These are phyloP conservation scores for Ascomycota sp. DNA, from an alignment of 2,329 filamentous ascomycete species.

Conservation along the genomic window DNA sequence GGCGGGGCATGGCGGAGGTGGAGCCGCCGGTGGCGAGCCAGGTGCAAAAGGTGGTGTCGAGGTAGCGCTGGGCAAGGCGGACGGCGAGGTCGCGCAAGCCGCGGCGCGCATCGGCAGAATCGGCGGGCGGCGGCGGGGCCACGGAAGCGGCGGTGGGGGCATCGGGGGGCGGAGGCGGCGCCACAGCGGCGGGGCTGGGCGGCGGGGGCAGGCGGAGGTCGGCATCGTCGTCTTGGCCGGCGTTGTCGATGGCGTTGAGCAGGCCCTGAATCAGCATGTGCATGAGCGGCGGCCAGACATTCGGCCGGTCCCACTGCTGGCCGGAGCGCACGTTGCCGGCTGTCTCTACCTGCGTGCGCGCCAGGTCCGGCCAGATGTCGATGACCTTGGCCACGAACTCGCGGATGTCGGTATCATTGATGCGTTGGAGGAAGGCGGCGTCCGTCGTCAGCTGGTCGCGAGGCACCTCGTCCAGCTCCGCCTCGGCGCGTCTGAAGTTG, in stretches of 20 bases:
- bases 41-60: slow-evolving; percentile 49
- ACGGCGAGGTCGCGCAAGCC: slow-evolving; percentile 32
- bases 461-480: slow-evolving; percentile 36
- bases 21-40: slow-evolving; percentile 47
- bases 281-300: slow-evolving; percentile 48
- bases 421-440: slow-evolving; percentile 33
- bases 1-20: slow-evolving; percentile 28
- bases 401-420: slow-evolving; percentile 35
- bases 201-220: too few relatives aligned
- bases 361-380: slow-evolving; percentile 48
- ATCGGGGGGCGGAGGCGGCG: too few relatives aligned
- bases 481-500: slow-evolving; percentile 43
- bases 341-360: too few relatives aligned
- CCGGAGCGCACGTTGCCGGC: slow-evolving; percentile 39
- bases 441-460: slow-evolving; percentile 30
- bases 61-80: slow-evolving; percentile 40
- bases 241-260: slow-evolving; percentile 35
- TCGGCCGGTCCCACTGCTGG: slow-evolving; percentile 52
- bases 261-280: slow-evolving; percentile 43
- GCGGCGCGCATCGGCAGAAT: too few relatives aligned
- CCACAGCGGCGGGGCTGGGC: too few relatives aligned
- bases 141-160: slow-evolving; percentile 7
- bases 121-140: too few relatives aligned
- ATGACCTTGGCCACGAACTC: slow-evolving; percentile 45
- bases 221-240: slow-evolving; percentile 25